Conservation (phyloP, 257 asterid genomes). For the Rehmannia glutinosa region DNA sequence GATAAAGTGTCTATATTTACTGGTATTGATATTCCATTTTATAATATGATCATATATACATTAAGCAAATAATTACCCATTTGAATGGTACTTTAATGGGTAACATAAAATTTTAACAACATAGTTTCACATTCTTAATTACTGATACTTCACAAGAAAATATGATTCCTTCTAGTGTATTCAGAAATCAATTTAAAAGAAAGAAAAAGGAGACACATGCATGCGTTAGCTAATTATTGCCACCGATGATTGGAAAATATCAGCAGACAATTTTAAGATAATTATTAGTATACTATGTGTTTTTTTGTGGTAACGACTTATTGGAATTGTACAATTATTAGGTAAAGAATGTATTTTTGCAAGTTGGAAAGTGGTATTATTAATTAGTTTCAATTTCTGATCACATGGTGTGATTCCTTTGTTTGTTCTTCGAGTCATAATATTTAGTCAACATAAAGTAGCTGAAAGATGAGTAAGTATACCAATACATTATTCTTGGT, state of each 20-base stretch:
- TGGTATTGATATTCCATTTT: no score
- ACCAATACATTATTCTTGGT: background rate
- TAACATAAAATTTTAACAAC: no score
- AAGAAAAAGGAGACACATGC: background rate
- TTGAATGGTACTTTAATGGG: no score
- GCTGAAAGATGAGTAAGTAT: background rate
- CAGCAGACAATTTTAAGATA: background rate
- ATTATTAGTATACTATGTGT: background rate
- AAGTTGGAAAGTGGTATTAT: conserved; percentile 6
- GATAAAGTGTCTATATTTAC: no score
- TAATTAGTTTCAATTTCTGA: background rate
- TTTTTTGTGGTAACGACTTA: background rate
- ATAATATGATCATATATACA: no score
- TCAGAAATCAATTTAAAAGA: background rate
- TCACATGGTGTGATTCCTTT: background rate
- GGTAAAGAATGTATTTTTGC: no score
- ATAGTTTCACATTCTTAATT: no score
- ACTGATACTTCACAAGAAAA: background rate
- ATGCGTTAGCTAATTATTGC: background rate
- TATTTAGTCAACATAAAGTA: background rate
- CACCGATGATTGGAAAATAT: background rate
- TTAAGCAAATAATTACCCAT: no score
- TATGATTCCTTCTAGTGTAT: background rate
- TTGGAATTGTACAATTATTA: background rate
- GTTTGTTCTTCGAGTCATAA: background rate